A percentile compares a stretch with the other conserved stretches of the same genome.
Evolutionary conservation across 2,329 filamentous ascomycete species (phyloP).

Genomic region (Fusarium mundagurra): DNA sequence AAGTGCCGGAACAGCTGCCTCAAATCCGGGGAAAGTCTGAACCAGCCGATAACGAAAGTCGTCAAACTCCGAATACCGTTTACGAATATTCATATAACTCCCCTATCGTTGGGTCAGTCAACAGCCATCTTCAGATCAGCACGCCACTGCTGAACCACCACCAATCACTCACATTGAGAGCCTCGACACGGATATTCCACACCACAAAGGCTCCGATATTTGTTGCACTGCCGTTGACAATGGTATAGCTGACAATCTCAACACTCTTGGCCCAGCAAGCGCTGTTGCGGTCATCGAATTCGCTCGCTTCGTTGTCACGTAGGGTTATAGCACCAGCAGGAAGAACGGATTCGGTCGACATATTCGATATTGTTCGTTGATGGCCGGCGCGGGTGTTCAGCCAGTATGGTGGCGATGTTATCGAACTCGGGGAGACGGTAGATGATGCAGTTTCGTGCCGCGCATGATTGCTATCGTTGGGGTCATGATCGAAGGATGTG

Average conservation of each 20-base stretch:
- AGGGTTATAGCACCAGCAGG: slow-evolving; percentile 66
- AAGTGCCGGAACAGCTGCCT: slow-evolving; percentile 85
- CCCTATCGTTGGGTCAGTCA: slow-evolving; percentile 55
- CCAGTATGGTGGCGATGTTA: slow-evolving; percentile 59
- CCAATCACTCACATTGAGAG: slow-evolving; percentile 70
- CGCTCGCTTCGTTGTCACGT: slow-evolving; percentile 68
- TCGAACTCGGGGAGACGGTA: slow-evolving; percentile 42
- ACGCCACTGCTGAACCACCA: slow-evolving; percentile 3
- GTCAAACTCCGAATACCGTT: slow-evolving; percentile 94
- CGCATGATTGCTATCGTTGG: slow-evolving; percentile 17
- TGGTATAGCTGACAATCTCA: slow-evolving; percentile 64
- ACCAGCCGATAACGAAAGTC: slow-evolving; percentile 78
- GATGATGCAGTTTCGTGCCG: slow-evolving; percentile 36
- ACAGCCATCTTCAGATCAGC: background rate
- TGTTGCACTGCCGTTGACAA: slow-evolving; percentile 66
- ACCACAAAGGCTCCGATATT: slow-evolving; percentile 90
- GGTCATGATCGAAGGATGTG: slow-evolving; percentile 38
- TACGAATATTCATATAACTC: slow-evolving; percentile 69
- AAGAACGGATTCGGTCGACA: slow-evolving; percentile 61
- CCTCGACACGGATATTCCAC: slow-evolving; percentile 91
- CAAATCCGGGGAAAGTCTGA: slow-evolving; percentile 83
- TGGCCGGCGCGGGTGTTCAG: slow-evolving; percentile 46
- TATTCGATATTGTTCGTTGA: slow-evolving; percentile 52
- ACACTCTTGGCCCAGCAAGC: slow-evolving; percentile 74
- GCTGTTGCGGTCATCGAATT: slow-evolving; percentile 60